Evolutionary conservation across 169 alveolate genomes (phyloP), one percentile per base, ranked within the genome.

Genomic region (Cryptosporidium tyzzeri): DNA sequence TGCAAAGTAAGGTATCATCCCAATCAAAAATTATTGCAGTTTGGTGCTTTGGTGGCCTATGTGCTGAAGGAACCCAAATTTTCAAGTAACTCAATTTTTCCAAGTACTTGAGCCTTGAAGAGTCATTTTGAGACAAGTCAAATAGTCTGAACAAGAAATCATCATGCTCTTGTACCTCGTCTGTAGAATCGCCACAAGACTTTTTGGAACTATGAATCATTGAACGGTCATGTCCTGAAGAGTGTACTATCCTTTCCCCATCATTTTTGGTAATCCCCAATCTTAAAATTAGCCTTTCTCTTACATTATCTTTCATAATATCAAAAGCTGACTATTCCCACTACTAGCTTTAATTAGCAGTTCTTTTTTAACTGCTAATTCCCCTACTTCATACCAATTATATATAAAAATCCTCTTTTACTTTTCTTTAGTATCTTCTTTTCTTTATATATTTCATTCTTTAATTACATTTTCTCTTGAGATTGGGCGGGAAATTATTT

Each of bases 1-100:
- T 97, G 59, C 98, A 95, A 16, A 97, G 92, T 65, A 97, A 85
- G 31, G 99, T 97, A 86, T 97, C 99, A 85, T 97, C 99, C 99
- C 99, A 97, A 84, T 97, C 99, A 91, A 97, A 96, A 50, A 96
- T 96, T 26, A 95, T 95, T 18, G 92, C 93, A 44, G 94, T 92
- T 62, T 92, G 94, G 35, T 92, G 94, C 41, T 59, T 58, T 33
- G 94, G 94, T 14, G 94, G 70, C 59, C 91, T 58, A 41, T 75
- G 65, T 16, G 84, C 26, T 29, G 85, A 70, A 16, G 94, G 94
- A 23, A 92, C 84, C 94, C 94, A 92, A 12, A 92, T 86, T 29
- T 80, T 80, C 51, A 80, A 67, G 45, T 69, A 85, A 45, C 92
- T 74, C 29, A 85, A 58, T 61, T 21, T 74, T 59, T 86, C 51